These are phyloP conservation scores for Nowakowskiella sp. DNA, from an alignment of 192 early-diverging fungal genomes.

Conservation along the genomic window DNA sequence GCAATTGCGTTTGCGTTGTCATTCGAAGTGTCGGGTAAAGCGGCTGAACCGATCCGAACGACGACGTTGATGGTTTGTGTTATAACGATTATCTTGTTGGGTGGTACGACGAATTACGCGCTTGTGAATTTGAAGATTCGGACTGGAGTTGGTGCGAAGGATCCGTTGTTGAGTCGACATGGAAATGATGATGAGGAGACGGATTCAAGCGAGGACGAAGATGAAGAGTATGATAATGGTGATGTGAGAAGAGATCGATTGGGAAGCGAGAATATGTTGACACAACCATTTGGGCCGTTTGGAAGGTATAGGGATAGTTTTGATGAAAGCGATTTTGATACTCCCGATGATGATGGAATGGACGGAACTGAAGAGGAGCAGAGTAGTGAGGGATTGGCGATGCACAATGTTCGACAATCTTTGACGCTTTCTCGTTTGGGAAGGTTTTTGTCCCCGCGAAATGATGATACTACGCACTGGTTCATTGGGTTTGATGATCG, in stretches of 20 bases:
- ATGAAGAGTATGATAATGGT: slow-evolving; percentile 21
- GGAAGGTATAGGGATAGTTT: too few species aligned
- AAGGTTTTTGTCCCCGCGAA: slow-evolving; percentile 26
- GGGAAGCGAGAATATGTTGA: slow-evolving; percentile 13
- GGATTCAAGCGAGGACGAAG: slow-evolving; percentile 11
- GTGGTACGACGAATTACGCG: slow-evolving; percentile 80
- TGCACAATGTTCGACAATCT: background rate
- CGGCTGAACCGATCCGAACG: slow-evolving; percentile 70
- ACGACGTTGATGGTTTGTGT: slow-evolving; percentile 92
- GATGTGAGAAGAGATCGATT: slow-evolving; percentile 14
- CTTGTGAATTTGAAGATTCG: slow-evolving; percentile 68
- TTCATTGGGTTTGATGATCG: slow-evolving; percentile 76
- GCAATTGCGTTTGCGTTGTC: slow-evolving; percentile 95
- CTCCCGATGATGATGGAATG: too few species aligned
- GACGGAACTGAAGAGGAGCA: slow-evolving; percentile 6
- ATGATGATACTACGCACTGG: slow-evolving; percentile 55
- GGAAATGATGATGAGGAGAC: slow-evolving; percentile 13
- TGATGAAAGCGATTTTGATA: too few species aligned
- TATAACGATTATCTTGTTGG: slow-evolving; percentile 81
- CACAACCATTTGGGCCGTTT: background rate
- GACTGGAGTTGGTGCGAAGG: slow-evolving; percentile 52
- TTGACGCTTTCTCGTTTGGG: background rate
- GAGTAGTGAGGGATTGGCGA: background rate
- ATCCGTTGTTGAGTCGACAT: slow-evolving; percentile 13
- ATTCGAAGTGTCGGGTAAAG: slow-evolving; percentile 55